Evolutionary conservation across 306 rosid genomes (phyloP), one percentile per base, ranked within the genome.

Genomic region (Cajanus cajan): DNA sequence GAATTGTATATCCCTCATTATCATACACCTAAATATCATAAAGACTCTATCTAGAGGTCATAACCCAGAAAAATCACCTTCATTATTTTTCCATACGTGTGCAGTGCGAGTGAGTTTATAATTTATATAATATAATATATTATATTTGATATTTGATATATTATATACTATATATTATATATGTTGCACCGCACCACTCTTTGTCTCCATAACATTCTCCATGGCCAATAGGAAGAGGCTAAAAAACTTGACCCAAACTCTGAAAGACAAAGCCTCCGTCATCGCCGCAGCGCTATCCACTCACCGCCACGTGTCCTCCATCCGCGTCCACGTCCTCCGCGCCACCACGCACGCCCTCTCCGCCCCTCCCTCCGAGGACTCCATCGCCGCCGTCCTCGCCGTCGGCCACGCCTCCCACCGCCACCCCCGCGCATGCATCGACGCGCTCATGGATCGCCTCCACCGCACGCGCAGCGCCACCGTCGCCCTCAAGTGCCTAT

Each of bases 401-500:
- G 54, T 63, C 10, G 89, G 85, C 5, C 39, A 36, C 1, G 79
- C 79, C 18, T 77, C 91, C 0, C 77, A 82, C n/a, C 40, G 51
- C 2, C 78, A 83, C 9, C 91, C 93, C 0, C 82, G 85, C 61
- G 76, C 82, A 2, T 87, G 92, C 90, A 84, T 91, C 45, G 66
- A 84, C 33, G 83, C 90, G 5, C 89, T 95, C 54, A 87, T 91
- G 89, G 89, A 85, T 36, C 96, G 99, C 1, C 96, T 95, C 4
- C 96, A 89, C 64, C 39, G 14, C n/a, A 90, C 99, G 1, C 57
- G 62, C 9, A 86, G 87, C 70, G 87, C 94, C 71, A 70, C 89
- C 9, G 98, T 95, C 0, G 94, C 97, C n/a, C 77, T 95, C 2
- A 95, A 93, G 65, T 93, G 97, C 62, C 96, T 95, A 50, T 79